Conservation (phyloP, 1,284 basidiomycete genomes). For the Anthracocystis walkeri region DNA sequence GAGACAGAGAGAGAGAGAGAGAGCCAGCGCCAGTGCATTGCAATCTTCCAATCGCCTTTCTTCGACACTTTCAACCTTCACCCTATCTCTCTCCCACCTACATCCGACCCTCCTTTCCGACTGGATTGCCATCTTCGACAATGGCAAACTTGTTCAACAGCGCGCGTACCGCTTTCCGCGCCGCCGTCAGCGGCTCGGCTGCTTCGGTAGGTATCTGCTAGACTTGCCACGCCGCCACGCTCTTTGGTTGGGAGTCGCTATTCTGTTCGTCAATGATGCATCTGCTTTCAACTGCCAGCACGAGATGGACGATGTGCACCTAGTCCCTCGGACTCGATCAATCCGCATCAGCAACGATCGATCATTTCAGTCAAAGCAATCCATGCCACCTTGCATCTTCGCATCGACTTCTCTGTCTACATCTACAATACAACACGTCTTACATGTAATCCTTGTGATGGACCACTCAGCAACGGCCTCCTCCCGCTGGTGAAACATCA, state of each 20-base stretch:
- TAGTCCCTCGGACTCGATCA: background rate
- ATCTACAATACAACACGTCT: background rate
- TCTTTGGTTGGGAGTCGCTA: background rate
- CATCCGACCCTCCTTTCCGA: conserved; percentile 2
- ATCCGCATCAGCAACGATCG: background rate
- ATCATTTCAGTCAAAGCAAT: too few relatives aligned
- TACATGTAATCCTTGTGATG: background rate
- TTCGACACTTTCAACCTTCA: conserved; percentile 9
- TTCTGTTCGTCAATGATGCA: background rate
- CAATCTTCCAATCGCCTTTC: conserved; percentile 2
- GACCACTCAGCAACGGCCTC: too few relatives aligned
- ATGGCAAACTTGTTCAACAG: conserved; percentile 58
- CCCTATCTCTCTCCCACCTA: conserved; percentile 9
- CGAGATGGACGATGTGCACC: background rate
- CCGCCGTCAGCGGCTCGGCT: conserved; percentile 51
- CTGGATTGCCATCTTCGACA: conserved; percentile 24
- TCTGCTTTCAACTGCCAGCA: background rate
- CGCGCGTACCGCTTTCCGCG: conserved; percentile 51
- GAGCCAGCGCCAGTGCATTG: background rate
- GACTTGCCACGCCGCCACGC: conserved; percentile 3
- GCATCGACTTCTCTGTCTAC: background rate
- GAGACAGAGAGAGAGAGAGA: background rate
- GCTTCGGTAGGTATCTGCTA: conserved; percentile 48
- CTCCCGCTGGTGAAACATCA: too few relatives aligned
- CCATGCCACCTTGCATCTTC: background rate